Evolutionary conservation across 257 asterid genomes (phyloP).

Genomic region (Ehretia macrophylla): DNA sequence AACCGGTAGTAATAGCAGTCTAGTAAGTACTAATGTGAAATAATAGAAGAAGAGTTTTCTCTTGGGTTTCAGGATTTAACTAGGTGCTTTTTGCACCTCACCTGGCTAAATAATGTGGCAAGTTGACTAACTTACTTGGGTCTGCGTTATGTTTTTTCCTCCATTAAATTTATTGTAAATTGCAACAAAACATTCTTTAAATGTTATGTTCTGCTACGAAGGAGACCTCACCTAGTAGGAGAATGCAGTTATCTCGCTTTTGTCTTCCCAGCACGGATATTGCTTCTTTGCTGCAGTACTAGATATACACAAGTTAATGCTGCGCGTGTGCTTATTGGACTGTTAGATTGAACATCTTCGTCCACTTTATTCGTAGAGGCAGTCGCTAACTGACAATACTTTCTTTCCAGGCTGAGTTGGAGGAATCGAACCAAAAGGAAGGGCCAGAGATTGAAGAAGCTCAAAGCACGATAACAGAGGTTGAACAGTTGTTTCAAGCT

Average conservation of each 20-base stretch:
- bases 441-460: slow-evolving; percentile 79
- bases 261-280: no score
- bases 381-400: not conserved
- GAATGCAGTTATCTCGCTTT: no score
- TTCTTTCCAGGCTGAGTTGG: slow-evolving; percentile 58
- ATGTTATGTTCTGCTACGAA: no score
- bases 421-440: slow-evolving; percentile 57
- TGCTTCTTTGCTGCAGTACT: no score
- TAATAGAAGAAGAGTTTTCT: not conserved
- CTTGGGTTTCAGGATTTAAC: no score
- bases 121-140: not conserved
- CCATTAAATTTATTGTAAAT: no score
- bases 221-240: no score
- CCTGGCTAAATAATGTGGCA: not conserved
- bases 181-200: no score
- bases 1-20: no score
- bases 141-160: not conserved
- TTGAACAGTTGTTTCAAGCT: slow-evolving; percentile 49
- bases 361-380: not conserved
- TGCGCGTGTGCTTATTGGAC: not conserved
- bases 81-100: no score
- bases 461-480: slow-evolving; percentile 42
- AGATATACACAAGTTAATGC: no score
- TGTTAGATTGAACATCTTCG: not conserved
- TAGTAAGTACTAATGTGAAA: no score